Evolutionary conservation across 805 yeast genomes (phyloP).

Genomic region (Priceomyces carsonii): DNA sequence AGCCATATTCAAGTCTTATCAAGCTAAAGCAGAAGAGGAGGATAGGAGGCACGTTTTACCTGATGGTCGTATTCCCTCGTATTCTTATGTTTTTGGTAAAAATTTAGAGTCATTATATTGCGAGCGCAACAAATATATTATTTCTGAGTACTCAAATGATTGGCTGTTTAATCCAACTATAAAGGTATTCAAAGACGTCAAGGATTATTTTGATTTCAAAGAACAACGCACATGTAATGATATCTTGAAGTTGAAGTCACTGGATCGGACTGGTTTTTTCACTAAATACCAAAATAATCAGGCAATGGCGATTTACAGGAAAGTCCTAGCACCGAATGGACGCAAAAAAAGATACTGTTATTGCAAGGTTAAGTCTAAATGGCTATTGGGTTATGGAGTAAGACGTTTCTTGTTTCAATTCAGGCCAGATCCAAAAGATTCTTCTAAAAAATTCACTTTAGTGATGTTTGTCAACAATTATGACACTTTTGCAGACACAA

Average conservation of each 20-base stretch:
- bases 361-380: constrained; percentile 1
- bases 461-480: constrained; percentile 8
- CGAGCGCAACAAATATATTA: constrained; percentile 1
- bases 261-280: no score
- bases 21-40: background rate
- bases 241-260: background rate
- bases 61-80: background rate
- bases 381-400: constrained; percentile 5
- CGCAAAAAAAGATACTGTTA: constrained; percentile 1
- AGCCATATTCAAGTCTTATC: constrained; percentile 1
- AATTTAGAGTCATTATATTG: constrained; percentile 1
- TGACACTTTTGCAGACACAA: constrained; percentile 10
- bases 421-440: constrained; percentile 5
- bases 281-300: no score
- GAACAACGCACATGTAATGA: background rate
- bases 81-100: background rate
- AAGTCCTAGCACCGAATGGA: background rate
- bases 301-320: no score
- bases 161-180: constrained; percentile 1
- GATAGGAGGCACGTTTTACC: background rate
- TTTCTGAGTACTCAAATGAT: background rate
- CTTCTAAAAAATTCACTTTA: constrained; percentile 1
- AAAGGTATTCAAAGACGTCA: background rate
- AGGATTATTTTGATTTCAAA: constrained; percentile 3
- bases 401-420: constrained; percentile 4